Base-by-base conservation (phyloP, 257 asterid species). In the Salvia hispanica region DNA sequence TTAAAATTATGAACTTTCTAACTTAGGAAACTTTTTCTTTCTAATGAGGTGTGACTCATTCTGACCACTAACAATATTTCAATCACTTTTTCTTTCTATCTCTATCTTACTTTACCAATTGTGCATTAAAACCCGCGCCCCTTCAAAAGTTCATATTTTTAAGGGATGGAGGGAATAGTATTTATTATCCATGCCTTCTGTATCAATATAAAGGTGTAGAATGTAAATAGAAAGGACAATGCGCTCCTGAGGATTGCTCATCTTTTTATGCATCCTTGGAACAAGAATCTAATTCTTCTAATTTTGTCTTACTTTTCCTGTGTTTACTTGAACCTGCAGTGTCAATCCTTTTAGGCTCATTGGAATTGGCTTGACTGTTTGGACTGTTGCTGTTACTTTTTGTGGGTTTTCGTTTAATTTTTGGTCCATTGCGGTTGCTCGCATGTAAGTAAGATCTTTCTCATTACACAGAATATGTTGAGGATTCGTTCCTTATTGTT, bases 321-420 rank as follows among this genome's bases (percentile, higher is more conserved):
- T 76, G 55, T 74, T 60, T 65, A 46, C 73, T 66, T 79, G 69
- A 42, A 68, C 59, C 64, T 69, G 86, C 92, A 94, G 99, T 18
- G 81, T 94, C 84, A 91, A 91, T 75, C 97, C 99, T 7, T 91
- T 94, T 84, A 76, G 99, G 79, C 96, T 94, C 64, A 87, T 94
- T 71, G 99, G 99, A 77, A 83, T 87, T 80, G 99, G 99, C 47
- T 83, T 91, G 83, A 64, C 95, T 0, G 95, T 88, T 33, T 94
- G 99, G 99, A 85, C 97, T 64, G 6, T 91, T 64, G 96, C 99
- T 2, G 82, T 86, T 69, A 81, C 85, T 52, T 90, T 94, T 70
- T 94, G 99, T 77, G 99, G 96, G 3, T 79, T 94, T 73, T 80
- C 99, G 62, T 59, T 83, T 60, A 76, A 85, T 74, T 94, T 91